Evolutionary conservation across 2,329 filamentous ascomycete species (phyloP), one percentile per base, ranked within the genome.

Genomic region (Zymoseptoria crescenta): DNA sequence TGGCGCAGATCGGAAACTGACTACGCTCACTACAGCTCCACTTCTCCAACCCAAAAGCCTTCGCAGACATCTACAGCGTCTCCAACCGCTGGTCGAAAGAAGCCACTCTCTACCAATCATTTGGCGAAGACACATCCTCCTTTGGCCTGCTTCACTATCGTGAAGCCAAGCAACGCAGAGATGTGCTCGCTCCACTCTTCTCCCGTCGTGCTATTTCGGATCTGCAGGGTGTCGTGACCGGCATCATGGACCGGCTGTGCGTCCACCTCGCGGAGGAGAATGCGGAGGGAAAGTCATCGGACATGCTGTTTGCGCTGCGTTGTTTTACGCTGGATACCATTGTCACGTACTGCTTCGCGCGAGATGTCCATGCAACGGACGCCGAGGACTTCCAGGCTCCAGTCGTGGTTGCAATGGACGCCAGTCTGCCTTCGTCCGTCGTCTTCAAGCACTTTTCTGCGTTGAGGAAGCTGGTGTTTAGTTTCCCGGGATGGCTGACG

Each of bases 71-170:
- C 45, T 78, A 78, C 65, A 75, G 73, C 62, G 68, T 69, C 54
- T 70, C 68, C 49, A 74, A 74, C 52, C 68, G 71, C 16, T 77
- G 75, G 75, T 71, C 77, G 59, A 79, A 79, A 57, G 75, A 79
- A 49, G 62, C 62, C 1, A 58, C 49, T 0, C 65, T 77, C 1
- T 79, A 79, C 61, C 65, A 68, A 19, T 69, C 69, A 49, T 78
- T 79, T 60, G 72, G 73, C 56, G 70, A 74, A 56, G 71, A 77
- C 59, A 64, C 72, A 19, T 76, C 75, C n/a, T 75, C 73, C 29
- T 77, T 79, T 62, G 75, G 73, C 9, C 74, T 73, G 56, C 60
- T 73, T 30, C 77, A 69, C 16, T 75, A 76, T 58, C 64, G 64
- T 8, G 73, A 74, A 57, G 69, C 73, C 35, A 78, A 76, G 60